These are phyloP conservation scores for Camelina sativa DNA, from an alignment of 345 rosid species.

Conservation along the genomic window DNA sequence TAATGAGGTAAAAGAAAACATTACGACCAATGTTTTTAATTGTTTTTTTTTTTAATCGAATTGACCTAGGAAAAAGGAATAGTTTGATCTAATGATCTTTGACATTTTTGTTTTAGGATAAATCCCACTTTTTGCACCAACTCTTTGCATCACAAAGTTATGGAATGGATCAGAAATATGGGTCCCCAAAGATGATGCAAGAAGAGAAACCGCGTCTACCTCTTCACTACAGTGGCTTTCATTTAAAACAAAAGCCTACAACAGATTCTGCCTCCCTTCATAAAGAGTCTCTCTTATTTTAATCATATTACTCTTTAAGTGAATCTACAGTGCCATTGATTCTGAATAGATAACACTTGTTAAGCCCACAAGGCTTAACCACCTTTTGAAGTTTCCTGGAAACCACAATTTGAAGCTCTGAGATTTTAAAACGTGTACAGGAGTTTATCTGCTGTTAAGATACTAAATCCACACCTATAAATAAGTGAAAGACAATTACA, in stretches of 20 bases:
- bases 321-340: conserved; percentile 37
- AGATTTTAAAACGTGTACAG: conserved; percentile 29
- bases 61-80: neutral
- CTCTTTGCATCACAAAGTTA: conserved; percentile 36
- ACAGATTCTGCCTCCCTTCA: conserved; percentile 39
- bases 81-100: conserved; percentile 27
- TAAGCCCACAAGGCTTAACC: conserved; percentile 23
- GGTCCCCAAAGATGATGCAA: conserved; percentile 38
- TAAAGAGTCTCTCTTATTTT: conserved; percentile 31
- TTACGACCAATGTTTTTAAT: no score
- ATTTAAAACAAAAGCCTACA: conserved; percentile 11
- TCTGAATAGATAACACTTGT: conserved; percentile 34
- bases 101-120: conserved; percentile 34
- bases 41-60: neutral
- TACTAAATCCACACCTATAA: conserved; percentile 38
- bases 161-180: conserved; percentile 23
- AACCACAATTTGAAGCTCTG: conserved; percentile 6
- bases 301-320: conserved; percentile 35
- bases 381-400: conserved; percentile 35
- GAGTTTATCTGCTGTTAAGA: conserved; percentile 36
- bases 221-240: no score
- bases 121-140: conserved; percentile 39
- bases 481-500: conserved; percentile 8
- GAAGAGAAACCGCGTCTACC: conserved; percentile 41
- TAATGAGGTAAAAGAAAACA: no score